Conservation (phyloP, 2,329 filamentous ascomycete genomes). For the Biscogniauxia sp. region DNA sequence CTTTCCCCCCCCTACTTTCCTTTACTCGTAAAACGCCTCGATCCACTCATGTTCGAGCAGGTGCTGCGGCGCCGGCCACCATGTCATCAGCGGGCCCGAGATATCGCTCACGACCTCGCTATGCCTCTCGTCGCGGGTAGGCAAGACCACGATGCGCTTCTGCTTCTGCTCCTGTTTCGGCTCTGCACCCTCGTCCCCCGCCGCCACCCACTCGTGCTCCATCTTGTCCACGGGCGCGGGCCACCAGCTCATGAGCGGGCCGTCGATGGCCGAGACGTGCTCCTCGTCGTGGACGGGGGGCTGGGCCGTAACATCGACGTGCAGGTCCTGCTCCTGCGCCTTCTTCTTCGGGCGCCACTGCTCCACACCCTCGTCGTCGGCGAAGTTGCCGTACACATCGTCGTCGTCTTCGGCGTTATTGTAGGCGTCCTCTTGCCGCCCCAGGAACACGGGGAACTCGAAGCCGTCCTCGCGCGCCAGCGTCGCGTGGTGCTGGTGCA, state of each 20-base stretch:
- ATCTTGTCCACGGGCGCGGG: slow-evolving; percentile 22
- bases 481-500: slow-evolving; percentile 14
- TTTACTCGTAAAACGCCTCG: slow-evolving; percentile 32
- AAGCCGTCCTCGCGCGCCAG: slow-evolving; percentile 27
- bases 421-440: slow-evolving; percentile 27
- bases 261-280: slow-evolving; percentile 19
- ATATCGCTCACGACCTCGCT: slow-evolving; percentile 17
- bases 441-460: slow-evolving; percentile 31
- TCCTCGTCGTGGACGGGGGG: slow-evolving; percentile 5
- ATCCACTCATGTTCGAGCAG: slow-evolving; percentile 26
- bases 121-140: not conserved
- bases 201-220: slow-evolving; percentile 23
- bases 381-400: not conserved
- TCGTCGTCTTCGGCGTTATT: not conserved
- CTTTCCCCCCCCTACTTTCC: not conserved
- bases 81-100: slow-evolving; percentile 24
- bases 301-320: slow-evolving; percentile 1
- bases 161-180: slow-evolving; percentile 6
- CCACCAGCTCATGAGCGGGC: slow-evolving; percentile 32
- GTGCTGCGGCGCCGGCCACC: slow-evolving; percentile 24
- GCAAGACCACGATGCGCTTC: not conserved
- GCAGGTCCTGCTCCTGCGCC: slow-evolving; percentile 2
- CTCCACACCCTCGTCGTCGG: not conserved
- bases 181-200: slow-evolving; percentile 12
- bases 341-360: not conserved